Base-by-base conservation (phyloP, 352 stramenopile species). In the Globisporangium emineosum region DNA sequence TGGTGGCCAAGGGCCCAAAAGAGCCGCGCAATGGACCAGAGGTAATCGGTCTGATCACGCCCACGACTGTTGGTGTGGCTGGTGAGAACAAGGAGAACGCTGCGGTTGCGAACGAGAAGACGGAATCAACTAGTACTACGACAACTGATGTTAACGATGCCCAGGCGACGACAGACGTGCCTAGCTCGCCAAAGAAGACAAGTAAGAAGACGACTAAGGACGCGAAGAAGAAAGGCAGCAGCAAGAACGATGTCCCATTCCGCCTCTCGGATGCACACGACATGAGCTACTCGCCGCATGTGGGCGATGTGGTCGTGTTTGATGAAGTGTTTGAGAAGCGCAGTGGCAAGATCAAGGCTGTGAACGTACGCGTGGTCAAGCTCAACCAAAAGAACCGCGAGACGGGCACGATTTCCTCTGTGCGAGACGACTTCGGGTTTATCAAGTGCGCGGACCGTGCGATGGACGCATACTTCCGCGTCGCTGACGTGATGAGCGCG, bases 341-440 rank as follows among this genome's bases (percentile, higher is more conserved):
- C 30, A 88, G 68, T 47, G 70, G 76, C 15, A 80, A 78, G 37
- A 45, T 73, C 50, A 86, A 88, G 59, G 83, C 83, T 0, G 65
- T 82, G 43, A 89, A 90, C 63, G 76, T 94, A 3, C 81, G 80
- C 13, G 66, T 89, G 8, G 57, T 90, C 9, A 61, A 78, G 27
- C 65, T 94, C 23, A 89, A 90, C 60, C 68, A 78, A 15, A 81
- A 88, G 68, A 76, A 88, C 60, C 83, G 85, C 21, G 83, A 90
- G 66, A 80, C 71, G 12, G 85, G 85, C 37, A 72, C 82, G 25
- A 88, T 94, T 64, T 77, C 75, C 30, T 79, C 80, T 5, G 57
- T 92, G 65, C 90, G 90, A 49, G 83, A 92, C 17, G 85, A 94
- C 3, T 94, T 90, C 65, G 85, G 85, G 0, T 94, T 94, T 62